Evolutionary conservation across 1,284 basidiomycete species (phyloP), one percentile per base, ranked within the genome.

Genomic region (Sanguinoderma infundibulare): DNA sequence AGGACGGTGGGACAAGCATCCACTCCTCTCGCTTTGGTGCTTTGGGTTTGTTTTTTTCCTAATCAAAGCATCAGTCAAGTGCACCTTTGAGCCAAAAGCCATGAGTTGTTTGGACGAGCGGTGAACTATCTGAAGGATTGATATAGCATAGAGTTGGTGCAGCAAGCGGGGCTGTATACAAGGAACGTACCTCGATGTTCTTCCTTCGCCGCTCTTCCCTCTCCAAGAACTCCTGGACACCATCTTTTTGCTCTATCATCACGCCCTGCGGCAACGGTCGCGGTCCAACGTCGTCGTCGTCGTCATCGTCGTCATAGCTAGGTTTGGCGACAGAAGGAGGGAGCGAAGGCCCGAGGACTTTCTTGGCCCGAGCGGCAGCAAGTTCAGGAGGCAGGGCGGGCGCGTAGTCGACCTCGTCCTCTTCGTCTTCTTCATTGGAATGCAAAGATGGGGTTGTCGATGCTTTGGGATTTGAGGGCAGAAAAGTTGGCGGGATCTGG

Each of bases 1-100:
- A 84, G 12, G 89, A 86, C 0, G 96, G 95, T 1, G 95, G 95
- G 0, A 92, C 89, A 39, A 97, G 82, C 96, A 98, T 98, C 95
- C 95, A 98, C 73, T 96, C 94, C 35, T 96, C 94, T 56, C 96
- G 85, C 73, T 94, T 81, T 32, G 86, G 78, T 46, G 84, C 84
- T 74, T 94, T 92, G 6, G 90, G 90, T 68, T 90, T 87, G 17
- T 79, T 78, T 15, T 85, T 87, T 79, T 92, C 90, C 87, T 90
- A 63, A 20, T 20, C 47, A 47, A 17, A 40, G 17, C 3, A 36
- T 32, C 15, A 51, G 54, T 17, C 47, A 22, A 32, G 38, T 20
- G 46, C 34, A 24, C 30, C 17, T 17, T n/a, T 6, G 3, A 20
- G 9, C 20, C 32, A 5, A 32, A 3, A 34, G 9, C 14, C 12